These are phyloP conservation scores for Achlya hypogyna DNA, from an alignment of 352 stramenopile genomes.

Conservation along the genomic window DNA sequence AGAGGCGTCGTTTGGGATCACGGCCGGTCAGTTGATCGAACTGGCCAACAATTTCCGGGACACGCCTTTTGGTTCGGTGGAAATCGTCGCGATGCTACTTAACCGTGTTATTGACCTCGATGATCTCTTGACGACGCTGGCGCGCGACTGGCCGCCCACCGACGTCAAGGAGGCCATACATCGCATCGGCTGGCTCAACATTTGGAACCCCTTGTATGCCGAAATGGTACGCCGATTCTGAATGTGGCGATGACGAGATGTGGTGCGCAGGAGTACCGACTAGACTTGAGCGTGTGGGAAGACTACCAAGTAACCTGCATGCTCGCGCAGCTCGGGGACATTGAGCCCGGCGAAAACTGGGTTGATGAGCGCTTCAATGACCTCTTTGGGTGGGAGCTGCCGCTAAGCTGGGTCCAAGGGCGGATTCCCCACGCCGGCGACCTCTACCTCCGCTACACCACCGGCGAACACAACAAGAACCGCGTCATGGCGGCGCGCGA, in stretches of 20 bases:
- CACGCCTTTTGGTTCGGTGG: conserved; percentile 2
- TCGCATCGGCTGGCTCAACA: conserved; percentile 20
- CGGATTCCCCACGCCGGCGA: conserved; percentile 8
- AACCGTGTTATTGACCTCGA: conserved; percentile 17
- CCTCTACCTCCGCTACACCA: conserved; percentile 19
- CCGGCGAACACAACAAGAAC: conserved; percentile 11
- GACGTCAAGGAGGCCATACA: conserved; percentile 6
- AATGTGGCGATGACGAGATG: neutral
- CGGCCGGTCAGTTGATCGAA: neutral
- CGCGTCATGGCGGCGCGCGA: conserved; percentile 14
- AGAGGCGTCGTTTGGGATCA: neutral
- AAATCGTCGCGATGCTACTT: conserved; percentile 14
- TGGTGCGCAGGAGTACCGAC: conserved; percentile 20
- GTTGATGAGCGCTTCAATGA: conserved; percentile 21
- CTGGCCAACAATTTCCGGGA: conserved; percentile 16
- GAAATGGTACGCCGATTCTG: conserved; percentile 15
- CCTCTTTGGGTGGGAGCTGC: conserved; percentile 19
- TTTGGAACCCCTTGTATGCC: conserved; percentile 19
- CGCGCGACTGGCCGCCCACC: neutral
- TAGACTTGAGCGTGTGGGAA: conserved; percentile 21
- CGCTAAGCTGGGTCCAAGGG: conserved; percentile 21
- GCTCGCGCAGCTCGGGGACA: conserved; percentile 16
- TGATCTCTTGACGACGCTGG: neutral
- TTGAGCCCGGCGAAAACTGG: conserved; percentile 23
- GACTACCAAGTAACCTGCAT: conserved; percentile 18